Evolutionary conservation across 2,329 filamentous ascomycete genomes (phyloP).

Genomic region (Plenodomus tracheiphilus): DNA sequence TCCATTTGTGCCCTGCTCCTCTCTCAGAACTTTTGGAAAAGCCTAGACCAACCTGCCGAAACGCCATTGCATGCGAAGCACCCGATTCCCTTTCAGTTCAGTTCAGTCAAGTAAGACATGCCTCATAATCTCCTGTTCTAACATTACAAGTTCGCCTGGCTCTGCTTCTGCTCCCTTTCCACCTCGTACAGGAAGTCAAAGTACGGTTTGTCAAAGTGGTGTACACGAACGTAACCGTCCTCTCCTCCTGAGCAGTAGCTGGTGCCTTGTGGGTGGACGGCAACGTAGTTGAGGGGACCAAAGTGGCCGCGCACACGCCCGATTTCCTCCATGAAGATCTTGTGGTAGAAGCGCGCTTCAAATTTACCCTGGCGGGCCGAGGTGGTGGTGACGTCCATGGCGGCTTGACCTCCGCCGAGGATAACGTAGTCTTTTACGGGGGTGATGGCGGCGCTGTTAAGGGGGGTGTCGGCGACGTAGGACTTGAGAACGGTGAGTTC

Average conservation of each 20-base stretch:
- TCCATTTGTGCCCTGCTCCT: slow-evolving; percentile 18
- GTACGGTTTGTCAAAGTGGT: slow-evolving; percentile 98
- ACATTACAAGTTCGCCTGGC: slow-evolving; percentile 45
- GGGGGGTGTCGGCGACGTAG: slow-evolving; percentile 86
- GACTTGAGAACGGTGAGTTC: slow-evolving; percentile 93
- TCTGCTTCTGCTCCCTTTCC: slow-evolving; percentile 68
- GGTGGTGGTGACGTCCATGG: slow-evolving; percentile 98
- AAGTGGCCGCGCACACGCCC: slow-evolving; percentile 97
- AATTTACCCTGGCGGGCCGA: slow-evolving; percentile 96
- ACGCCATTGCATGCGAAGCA: slow-evolving; percentile 45
- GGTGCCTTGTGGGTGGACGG: slow-evolving; percentile 86
- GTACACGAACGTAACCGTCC: slow-evolving; percentile 96
- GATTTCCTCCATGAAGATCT: slow-evolving; percentile 98
- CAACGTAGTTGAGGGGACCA: slow-evolving; percentile 94
- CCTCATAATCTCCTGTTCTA: slow-evolving; percentile 14
- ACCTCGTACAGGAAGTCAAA: slow-evolving; percentile 99
- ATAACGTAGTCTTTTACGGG: slow-evolving; percentile 98
- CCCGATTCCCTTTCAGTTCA: slow-evolving; percentile 5
- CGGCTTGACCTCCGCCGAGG: slow-evolving; percentile 95
- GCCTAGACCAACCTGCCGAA: slow-evolving; percentile 29
- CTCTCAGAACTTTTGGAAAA: slow-evolving; percentile 25
- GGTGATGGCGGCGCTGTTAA: slow-evolving; percentile 94
- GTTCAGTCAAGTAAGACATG: slow-evolving; percentile 16
- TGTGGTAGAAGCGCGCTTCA: slow-evolving; percentile 99
- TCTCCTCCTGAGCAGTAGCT: slow-evolving; percentile 95